Evolutionary conservation across 306 rosid genomes (phyloP).

Genomic region (Elaeagnus macrophylla): DNA sequence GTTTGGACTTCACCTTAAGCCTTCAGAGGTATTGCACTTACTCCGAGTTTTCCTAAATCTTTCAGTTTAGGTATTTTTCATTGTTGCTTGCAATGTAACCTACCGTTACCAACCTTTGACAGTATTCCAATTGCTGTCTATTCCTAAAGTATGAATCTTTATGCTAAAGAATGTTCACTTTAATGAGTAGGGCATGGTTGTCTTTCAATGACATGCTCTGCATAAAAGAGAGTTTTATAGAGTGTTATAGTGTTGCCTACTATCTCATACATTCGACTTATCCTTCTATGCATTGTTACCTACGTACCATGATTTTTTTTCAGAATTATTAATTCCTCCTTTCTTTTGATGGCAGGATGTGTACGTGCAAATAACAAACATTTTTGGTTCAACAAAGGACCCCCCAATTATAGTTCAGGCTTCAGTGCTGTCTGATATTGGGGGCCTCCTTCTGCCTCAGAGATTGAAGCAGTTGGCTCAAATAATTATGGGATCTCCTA

Average conservation of each 20-base stretch:
- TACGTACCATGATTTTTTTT: background rate
- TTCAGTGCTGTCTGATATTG: constrained; percentile 42
- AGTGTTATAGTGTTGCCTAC: too few species aligned
- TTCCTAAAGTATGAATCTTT: too few species aligned
- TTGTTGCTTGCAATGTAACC: constrained; percentile 2
- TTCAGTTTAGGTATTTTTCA: constrained; percentile 9
- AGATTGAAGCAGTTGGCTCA: constrained; percentile 70
- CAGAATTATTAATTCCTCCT: background rate
- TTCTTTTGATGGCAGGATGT: constrained; percentile 45
- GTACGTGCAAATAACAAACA: constrained; percentile 58
- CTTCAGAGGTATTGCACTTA: constrained; percentile 56
- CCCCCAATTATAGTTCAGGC: constrained; percentile 61
- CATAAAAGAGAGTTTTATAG: too few species aligned
- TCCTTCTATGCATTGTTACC: background rate
- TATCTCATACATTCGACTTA: background rate
- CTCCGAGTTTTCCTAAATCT: constrained; percentile 16
- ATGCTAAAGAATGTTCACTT: background rate
- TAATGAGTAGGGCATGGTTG: too few species aligned
- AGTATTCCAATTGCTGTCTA: background rate
- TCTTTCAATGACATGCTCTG: too few species aligned
- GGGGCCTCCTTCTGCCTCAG: constrained; percentile 48
- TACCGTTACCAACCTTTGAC: background rate
- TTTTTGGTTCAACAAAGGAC: constrained; percentile 51
- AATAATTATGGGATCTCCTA: constrained; percentile 37
- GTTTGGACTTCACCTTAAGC: constrained; percentile 50